phyloP scores from a whole-genome alignment of 2,329 filamentous ascomycete genomes.

The Pleurostoma richardsiae region DNA sequence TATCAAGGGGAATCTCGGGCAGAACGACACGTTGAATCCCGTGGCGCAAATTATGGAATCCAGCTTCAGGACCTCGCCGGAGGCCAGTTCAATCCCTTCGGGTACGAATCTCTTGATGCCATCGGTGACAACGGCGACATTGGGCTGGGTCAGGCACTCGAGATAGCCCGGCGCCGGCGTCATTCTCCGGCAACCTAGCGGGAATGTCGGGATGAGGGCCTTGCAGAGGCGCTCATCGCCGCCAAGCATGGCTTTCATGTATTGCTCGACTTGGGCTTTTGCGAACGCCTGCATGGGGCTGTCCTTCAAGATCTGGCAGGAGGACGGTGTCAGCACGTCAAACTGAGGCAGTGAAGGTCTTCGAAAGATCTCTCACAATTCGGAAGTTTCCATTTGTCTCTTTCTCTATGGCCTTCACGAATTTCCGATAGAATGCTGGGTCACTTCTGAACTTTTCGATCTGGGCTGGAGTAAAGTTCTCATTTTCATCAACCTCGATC shows the following conservation, averaged over 20 bases:
- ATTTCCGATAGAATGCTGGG: slow-evolving; percentile 37
- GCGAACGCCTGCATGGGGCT: slow-evolving; percentile 35
- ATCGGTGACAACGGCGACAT: slow-evolving; percentile 41
- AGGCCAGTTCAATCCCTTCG: slow-evolving; percentile 41
- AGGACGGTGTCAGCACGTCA: slow-evolving; percentile 1
- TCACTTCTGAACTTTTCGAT: slow-evolving; percentile 42
- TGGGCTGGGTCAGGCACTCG: slow-evolving; percentile 36
- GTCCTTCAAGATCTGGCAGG: slow-evolving; percentile 28
- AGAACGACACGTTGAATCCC: slow-evolving; percentile 49
- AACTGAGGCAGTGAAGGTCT: not conserved
- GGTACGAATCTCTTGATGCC: slow-evolving; percentile 39
- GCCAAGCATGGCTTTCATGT: slow-evolving; percentile 42
- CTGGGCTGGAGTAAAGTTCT: slow-evolving; percentile 36
- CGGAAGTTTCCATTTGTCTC: slow-evolving; percentile 38
- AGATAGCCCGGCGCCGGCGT: slow-evolving; percentile 47
- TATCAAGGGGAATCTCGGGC: slow-evolving; percentile 44
- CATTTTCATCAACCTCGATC: slow-evolving; percentile 34
- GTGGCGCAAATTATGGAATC: slow-evolving; percentile 56
- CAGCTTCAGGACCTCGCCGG: slow-evolving; percentile 42
- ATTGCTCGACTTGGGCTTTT: slow-evolving; percentile 32
- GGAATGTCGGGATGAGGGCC: slow-evolving; percentile 43
- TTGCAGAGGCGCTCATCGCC: slow-evolving; percentile 44
- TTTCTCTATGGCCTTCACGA: slow-evolving; percentile 40
- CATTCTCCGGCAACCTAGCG: slow-evolving; percentile 42
- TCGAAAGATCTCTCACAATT: slow-evolving; percentile 22